Conservation (phyloP, 2,329 filamentous ascomycete genomes). For the Talaromyces sp. region DNA sequence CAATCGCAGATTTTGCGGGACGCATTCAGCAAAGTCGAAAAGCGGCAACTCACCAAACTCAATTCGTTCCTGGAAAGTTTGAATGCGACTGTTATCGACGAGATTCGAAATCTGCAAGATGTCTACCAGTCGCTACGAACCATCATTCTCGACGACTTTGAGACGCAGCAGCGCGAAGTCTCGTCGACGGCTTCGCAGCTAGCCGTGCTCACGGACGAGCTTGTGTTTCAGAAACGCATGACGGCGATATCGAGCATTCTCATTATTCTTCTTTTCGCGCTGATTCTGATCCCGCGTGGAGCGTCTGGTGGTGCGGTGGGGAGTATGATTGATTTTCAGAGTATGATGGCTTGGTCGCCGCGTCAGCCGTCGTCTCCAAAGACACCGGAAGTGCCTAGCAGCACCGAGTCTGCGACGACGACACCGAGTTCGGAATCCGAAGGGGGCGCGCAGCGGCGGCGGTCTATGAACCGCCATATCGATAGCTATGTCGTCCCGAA, state of each 20-base stretch:
- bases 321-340: constrained; percentile 33
- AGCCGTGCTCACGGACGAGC: constrained; percentile 87
- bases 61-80: constrained; percentile 74
- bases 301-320: constrained; percentile 43
- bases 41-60: constrained; percentile 79
- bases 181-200: constrained; percentile 70
- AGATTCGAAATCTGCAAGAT: constrained; percentile 70
- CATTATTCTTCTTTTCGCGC: constrained; percentile 76
- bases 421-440: constrained; percentile 7
- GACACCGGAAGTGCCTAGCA: constrained; percentile 2
- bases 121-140: constrained; percentile 97
- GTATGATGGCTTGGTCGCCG: constrained; percentile 42
- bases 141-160: constrained; percentile 84
- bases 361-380: constrained; percentile 35
- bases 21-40: constrained; percentile 80
- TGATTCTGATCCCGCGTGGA: constrained; percentile 69
- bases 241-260: constrained; percentile 86
- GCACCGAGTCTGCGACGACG: constrained; percentile 2
- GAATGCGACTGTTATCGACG: constrained; percentile 81
- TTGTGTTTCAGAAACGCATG: constrained; percentile 80
- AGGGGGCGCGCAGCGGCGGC: neutral
- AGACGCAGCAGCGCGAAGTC: constrained; percentile 75
- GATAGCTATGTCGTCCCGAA: neutral
- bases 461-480: neutral
- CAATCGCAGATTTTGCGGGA: constrained; percentile 88